Conservation (phyloP, 2,329 filamentous ascomycete genomes). For the Stachybotrys chartarum region DNA sequence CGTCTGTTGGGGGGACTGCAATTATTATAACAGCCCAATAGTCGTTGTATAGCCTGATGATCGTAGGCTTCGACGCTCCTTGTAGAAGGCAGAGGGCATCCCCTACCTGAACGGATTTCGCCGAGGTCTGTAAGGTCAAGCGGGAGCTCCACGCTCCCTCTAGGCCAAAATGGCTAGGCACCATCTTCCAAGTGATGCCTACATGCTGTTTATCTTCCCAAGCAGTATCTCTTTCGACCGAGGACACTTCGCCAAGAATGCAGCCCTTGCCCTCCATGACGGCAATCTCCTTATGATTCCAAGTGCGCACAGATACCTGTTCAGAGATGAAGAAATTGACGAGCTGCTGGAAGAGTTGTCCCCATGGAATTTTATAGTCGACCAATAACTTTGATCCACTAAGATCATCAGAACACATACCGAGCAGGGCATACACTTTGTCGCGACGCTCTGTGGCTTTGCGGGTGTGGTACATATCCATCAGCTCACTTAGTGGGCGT, state of each 20-base stretch:
- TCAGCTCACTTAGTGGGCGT: conserved; percentile 2
- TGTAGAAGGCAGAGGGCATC: conserved; percentile 2
- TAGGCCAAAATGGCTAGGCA: not conserved
- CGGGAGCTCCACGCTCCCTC: not conserved
- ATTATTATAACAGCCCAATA: not conserved
- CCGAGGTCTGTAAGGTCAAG: conserved; percentile 1
- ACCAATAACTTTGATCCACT: not conserved
- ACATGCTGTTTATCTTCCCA: conserved; percentile 1
- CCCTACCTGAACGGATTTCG: not conserved
- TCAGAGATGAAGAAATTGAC: not conserved
- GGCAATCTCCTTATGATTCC: not conserved
- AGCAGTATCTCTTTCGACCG: not conserved
- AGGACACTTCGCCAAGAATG: not conserved
- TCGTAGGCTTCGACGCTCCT: conserved; percentile 1
- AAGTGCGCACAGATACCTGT: not conserved
- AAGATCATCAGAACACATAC: conserved; percentile 7
- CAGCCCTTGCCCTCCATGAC: not conserved
- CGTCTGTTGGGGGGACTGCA: not conserved
- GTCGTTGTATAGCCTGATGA: not conserved
- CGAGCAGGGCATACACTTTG: conserved; percentile 12
- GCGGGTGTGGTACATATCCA: conserved; percentile 5
- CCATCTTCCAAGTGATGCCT: not conserved
- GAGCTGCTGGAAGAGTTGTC: not conserved
- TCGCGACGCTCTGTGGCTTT: conserved; percentile 11
- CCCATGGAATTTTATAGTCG: conserved; percentile 1